A percentile compares a stretch with the other conserved stretches of the same genome.
Evolutionary conservation across 345 rosid genomes (phyloP).

Genomic region (Citrus sp.): DNA sequence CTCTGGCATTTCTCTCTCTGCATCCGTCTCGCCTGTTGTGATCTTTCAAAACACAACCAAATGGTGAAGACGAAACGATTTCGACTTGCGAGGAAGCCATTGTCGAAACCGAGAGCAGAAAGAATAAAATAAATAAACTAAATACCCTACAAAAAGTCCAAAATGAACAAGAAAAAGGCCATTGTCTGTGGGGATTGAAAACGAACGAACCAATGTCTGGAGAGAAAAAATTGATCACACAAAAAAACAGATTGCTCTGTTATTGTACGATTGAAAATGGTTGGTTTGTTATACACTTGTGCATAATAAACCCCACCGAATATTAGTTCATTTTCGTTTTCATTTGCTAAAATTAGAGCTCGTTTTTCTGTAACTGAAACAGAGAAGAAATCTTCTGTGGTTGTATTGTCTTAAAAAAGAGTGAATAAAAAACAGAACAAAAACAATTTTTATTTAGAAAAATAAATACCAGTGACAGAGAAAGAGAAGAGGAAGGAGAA

Average conservation of each 20-base stretch:
- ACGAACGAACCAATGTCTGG: slow-evolving; percentile 8
- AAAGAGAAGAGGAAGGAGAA: background rate
- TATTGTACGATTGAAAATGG: background rate
- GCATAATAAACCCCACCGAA: background rate
- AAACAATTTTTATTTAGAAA: background rate
- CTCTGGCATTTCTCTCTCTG: slow-evolving; percentile 39
- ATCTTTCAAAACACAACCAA: slow-evolving; percentile 62
- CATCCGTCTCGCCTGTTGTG: slow-evolving; percentile 43
- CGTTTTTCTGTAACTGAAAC: background rate
- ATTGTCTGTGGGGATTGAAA: background rate
- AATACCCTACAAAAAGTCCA: background rate
- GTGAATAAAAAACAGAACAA: background rate
- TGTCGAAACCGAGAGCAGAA: background rate
- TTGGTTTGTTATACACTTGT: background rate
- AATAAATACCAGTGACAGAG: background rate
- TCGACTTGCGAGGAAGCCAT: slow-evolving; percentile 80
- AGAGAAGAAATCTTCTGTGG: background rate
- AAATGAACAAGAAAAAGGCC: slow-evolving; percentile 1
- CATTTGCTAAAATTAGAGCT: slow-evolving; percentile 4
- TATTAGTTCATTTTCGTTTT: background rate
- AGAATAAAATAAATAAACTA: background rate
- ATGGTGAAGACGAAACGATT: slow-evolving; percentile 51
- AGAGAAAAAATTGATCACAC: background rate
- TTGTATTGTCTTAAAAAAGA: background rate
- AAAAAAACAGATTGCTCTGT: background rate